Evolutionary conservation across 164 flowering plant genomes (phyloP), one percentile per base, ranked within the genome.

Genomic region (Berberis vulgaris): DNA sequence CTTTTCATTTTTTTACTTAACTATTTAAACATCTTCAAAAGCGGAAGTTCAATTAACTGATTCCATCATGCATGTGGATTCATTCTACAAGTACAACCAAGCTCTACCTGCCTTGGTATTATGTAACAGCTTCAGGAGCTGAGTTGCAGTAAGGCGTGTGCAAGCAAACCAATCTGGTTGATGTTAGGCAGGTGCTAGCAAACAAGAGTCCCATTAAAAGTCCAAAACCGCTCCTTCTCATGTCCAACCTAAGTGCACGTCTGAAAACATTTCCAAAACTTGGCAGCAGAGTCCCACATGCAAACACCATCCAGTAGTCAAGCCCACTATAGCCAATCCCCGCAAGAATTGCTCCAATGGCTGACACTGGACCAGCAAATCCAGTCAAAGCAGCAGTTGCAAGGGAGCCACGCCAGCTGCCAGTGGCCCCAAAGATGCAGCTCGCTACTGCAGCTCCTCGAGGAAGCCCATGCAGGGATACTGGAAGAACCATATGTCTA

Each of bases 391-490:
- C 81, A 7, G 98, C 86, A 2, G 88, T 84, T 12, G 82, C 83
- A 39, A 94, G 83, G 40, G 97, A 79, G 12, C 80, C 84, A 13
- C 87, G 86, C 96, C 95, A 94, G 64, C 88, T 91, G 73, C 80
- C 88, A 2, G 98, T 91, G 2, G 97, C 95, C 26, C 97, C 97
- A 61, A 74, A 84, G 54, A 88, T 79, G 71, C 96, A 88, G 76
- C 98, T 88, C 1, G 95, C 97, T 5, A 91, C 98, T 8, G 97
- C 97, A 12, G 95, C 91, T 7, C 98, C 98, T 1, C 96, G 82
- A 43, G 97, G 94, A n/a, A 94, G 85, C 6, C 98, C 97, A 57
- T 94, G 98, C 4, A 94, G 80, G 26, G 97, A 86, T 44, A 83
- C 96, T 0, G 96, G 96, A 54, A 91, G 85, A 62, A 94, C 87